Evolutionary conservation across 2,329 filamentous ascomycete genomes (phyloP), one percentile per base, ranked within the genome.

Genomic region (Colletotrichum sp.): DNA sequence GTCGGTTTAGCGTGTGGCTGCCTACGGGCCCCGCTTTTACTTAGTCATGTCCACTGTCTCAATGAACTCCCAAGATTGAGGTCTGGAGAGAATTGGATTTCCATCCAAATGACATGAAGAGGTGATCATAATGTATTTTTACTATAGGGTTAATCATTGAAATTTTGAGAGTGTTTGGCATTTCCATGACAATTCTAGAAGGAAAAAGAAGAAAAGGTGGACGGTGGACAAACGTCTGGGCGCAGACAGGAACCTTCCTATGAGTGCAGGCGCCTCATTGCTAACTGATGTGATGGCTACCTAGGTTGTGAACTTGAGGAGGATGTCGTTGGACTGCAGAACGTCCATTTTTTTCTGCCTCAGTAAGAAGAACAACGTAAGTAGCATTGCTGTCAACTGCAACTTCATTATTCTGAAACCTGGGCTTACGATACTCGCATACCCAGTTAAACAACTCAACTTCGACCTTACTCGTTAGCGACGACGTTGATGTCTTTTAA

Each of bases 61-160:
- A 9, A 28, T 16, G 15, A 59, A 59, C 55, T 8, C 25, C 25
- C 8, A 13, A 28, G 12, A 12, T 59, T 7, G 27, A 59, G 55
- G 55, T 59, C 25, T 27, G 8, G 1, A 4, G 1, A 15, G 22
- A 16, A 59, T 28, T 3, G 16, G n/a, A 59, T 59, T 28, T 39
- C 34, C 34, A 16, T 16, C 34, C 34, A 39, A 39, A 39, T 1
- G 34, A 8, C 34, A 39, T 39, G 34, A 19, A 39, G 15, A 39
- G 34, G 15, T 39, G 7, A 39, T 39, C 16, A 0, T 39, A 39
- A 39, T 39, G 34, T 39, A 7, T 16, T 39, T 39, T 19, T 2
- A 16, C 0, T 1, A 39, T 7, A 4, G 2, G 2, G 34, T 2
- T 8, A 8, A 7, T 27, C 0, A 6, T 27, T 27, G 22, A 8